Conservation (phyloP, 306 rosid species). For the Luffa aegyptiaca region DNA sequence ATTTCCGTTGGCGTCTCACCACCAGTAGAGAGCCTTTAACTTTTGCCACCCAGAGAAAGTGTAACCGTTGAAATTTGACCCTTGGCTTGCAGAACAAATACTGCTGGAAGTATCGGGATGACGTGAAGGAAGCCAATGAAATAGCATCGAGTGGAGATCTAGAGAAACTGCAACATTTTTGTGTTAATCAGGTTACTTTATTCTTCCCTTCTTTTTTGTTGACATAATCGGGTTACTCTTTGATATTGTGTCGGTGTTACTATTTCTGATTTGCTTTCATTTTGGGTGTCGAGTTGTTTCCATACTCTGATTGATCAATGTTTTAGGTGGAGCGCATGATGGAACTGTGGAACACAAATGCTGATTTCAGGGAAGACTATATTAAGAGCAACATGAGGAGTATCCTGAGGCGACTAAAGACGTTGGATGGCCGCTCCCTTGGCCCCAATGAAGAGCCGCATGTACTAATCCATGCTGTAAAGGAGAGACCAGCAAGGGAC, state of each 20-base stretch:
- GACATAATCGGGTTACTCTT: constrained; percentile 30
- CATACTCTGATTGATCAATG: constrained; percentile 13
- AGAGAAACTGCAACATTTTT: constrained; percentile 47
- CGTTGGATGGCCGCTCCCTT: constrained; percentile 66
- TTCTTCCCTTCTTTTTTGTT: not conserved
- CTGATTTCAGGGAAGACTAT: constrained; percentile 63
- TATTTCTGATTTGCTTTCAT: not conserved
- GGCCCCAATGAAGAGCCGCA: constrained; percentile 85
- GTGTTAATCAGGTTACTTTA: constrained; percentile 52
- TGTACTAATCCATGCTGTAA: constrained; percentile 23
- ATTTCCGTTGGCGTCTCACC: not conserved
- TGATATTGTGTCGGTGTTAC: not conserved
- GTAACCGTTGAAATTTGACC: constrained; percentile 11
- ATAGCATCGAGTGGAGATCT: constrained; percentile 38
- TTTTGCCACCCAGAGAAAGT: not conserved
- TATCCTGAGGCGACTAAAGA: constrained; percentile 68
- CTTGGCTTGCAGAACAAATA: constrained; percentile 44
- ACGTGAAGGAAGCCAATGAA: constrained; percentile 28
- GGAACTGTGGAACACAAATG: constrained; percentile 55
- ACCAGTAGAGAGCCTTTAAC: not conserved
- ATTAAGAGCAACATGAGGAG: constrained; percentile 66
- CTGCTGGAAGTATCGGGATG: constrained; percentile 52
- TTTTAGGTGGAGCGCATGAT: constrained; percentile 51
- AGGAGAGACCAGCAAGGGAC: constrained; percentile 30
- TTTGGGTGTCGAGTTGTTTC: not conserved